phyloP scores from a whole-genome alignment of 2,329 filamentous ascomycete genomes.

The Rhytidhysteron rufulum region DNA sequence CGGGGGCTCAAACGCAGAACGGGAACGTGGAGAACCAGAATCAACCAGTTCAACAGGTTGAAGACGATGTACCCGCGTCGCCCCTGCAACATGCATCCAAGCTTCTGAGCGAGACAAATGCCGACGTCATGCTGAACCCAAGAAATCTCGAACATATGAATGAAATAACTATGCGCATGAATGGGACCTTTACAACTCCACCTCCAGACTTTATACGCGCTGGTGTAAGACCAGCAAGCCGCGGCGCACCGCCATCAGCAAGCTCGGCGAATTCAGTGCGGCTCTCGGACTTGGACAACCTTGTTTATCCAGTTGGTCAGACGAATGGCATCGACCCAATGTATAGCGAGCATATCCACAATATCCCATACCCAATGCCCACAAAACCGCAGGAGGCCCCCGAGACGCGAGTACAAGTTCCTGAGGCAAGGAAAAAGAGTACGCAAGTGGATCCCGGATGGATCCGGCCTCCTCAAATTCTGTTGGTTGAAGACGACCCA shows the following conservation, averaged over 20 bases:
- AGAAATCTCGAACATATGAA: slow-evolving; percentile 64
- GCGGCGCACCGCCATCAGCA: slow-evolving; percentile 42
- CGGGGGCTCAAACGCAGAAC: slow-evolving; percentile 36
- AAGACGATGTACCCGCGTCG: slow-evolving; percentile 63
- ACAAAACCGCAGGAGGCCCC: slow-evolving; percentile 56
- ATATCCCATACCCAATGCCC: slow-evolving; percentile 81
- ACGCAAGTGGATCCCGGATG: slow-evolving; percentile 60
- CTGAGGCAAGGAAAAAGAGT: slow-evolving; percentile 58
- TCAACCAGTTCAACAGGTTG: slow-evolving; percentile 42
- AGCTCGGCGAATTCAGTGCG: slow-evolving; percentile 51
- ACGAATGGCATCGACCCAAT: slow-evolving; percentile 93
- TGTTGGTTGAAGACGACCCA: slow-evolving; percentile 81
- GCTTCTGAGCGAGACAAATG: slow-evolving; percentile 61
- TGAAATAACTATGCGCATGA: slow-evolving; percentile 53
- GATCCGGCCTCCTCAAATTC: slow-evolving; percentile 68
- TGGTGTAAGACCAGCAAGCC: slow-evolving; percentile 43
- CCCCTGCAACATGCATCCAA: slow-evolving; percentile 66
- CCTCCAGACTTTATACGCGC: slow-evolving; percentile 52
- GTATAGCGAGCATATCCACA: slow-evolving; percentile 89
- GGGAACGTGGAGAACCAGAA: slow-evolving; percentile 41
- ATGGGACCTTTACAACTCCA: slow-evolving; percentile 54
- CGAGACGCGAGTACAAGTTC: slow-evolving; percentile 44
- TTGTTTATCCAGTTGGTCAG: slow-evolving; percentile 88
- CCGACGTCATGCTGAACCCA: slow-evolving; percentile 61
- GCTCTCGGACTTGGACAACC: slow-evolving; percentile 59